Percentiles rank a stretch among this genome's conserved stretches.
Conservation (phyloP, 495 filamentous ascomycete genomes). For the Aspergillus cristatus region DNA sequence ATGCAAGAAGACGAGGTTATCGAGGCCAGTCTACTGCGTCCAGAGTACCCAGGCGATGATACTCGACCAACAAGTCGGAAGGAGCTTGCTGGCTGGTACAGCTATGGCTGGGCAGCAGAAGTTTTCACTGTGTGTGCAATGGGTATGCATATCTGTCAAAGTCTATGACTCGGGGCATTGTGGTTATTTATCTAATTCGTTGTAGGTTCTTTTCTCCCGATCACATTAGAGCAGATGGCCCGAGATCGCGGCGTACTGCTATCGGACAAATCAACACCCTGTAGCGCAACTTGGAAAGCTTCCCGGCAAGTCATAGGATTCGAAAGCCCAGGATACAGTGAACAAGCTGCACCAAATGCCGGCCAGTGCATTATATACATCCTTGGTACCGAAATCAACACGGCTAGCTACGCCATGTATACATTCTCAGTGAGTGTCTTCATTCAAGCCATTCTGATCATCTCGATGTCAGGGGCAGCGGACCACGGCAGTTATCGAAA, state of each 20-base stretch:
- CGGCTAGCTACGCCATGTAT: conserved; percentile 97
- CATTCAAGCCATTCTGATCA: conserved; percentile 78
- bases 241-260: conserved; percentile 79
- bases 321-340: conserved; percentile 15
- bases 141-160: conserved; percentile 54
- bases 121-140: conserved; percentile 88
- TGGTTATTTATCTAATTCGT: conserved; percentile 3
- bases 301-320: conserved; percentile 11
- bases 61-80: conserved; percentile 75
- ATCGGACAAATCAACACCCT: conserved; percentile 63
- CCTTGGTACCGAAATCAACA: conserved; percentile 81
- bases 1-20: conserved; percentile 17
- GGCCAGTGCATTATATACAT: conserved; percentile 78
- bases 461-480: conserved; percentile 91
- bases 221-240: conserved; percentile 86
- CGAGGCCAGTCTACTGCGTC: conserved; percentile 8
- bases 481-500: conserved; percentile 95
- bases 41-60: conserved; percentile 73
- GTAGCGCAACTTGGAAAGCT: conserved; percentile 42
- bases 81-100: conserved; percentile 91
- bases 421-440: conserved; percentile 90
- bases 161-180: not conserved
- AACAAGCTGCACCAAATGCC: conserved; percentile 15
- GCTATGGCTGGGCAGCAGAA: conserved; percentile 95
- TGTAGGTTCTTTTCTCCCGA: conserved; percentile 89